Evolutionary conservation across 108 stramenopile genomes (phyloP).

Genomic region (Conticribra guillardii): DNA sequence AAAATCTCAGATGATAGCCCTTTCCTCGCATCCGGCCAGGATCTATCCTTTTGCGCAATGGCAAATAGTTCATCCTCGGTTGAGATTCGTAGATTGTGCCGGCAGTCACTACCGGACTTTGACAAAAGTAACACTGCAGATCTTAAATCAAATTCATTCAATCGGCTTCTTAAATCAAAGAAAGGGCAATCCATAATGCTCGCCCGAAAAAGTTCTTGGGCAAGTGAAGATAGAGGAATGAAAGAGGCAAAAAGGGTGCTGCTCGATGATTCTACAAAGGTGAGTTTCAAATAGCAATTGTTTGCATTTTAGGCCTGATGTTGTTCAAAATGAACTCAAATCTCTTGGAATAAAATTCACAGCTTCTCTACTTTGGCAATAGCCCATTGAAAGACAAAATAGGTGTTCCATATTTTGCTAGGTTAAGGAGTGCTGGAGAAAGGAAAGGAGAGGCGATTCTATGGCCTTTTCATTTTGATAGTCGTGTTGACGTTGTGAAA

Average conservation of each 20-base stretch:
- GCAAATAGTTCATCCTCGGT: conserved; percentile 13
- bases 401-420: conserved; percentile 34
- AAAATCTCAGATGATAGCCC: conserved; percentile 16
- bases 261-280: conserved; percentile 42
- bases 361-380: conserved; percentile 28
- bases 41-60: conserved; percentile 27
- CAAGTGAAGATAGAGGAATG: conserved; percentile 2
- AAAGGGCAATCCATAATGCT: conserved; percentile 14
- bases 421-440: conserved; percentile 2
- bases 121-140: conserved; percentile 46
- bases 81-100: conserved; percentile 29
- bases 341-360: not conserved
- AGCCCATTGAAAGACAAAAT: conserved; percentile 2
- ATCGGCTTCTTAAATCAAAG: conserved; percentile 31
- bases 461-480: conserved; percentile 37
- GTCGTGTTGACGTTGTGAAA: conserved; percentile 9
- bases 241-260: conserved; percentile 47
- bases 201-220: conserved; percentile 30
- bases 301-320: not conserved
- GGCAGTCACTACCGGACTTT: conserved; percentile 30
- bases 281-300: not conserved
- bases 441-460: conserved; percentile 22
- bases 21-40: conserved; percentile 38
- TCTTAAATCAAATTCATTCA: conserved; percentile 50
- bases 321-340: not conserved